Conservation (phyloP, 2,329 filamentous ascomycete genomes). For the Diplocarpon rosae region DNA sequence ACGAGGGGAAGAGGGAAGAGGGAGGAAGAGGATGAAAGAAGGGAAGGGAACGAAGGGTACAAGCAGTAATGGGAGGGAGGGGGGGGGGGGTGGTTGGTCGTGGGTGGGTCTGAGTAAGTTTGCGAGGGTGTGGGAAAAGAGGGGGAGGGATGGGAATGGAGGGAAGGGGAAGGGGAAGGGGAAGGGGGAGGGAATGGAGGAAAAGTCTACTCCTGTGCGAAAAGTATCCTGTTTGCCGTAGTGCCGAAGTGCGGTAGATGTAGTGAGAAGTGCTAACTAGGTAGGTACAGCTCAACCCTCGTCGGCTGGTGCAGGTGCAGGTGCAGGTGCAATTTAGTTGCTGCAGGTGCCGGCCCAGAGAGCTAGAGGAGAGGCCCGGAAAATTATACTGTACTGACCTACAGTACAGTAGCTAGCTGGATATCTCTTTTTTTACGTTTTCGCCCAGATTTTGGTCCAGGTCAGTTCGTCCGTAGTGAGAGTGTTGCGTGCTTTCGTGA, state of each 20-base stretch:
- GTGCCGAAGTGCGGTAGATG: no score
- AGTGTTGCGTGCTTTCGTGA: no score
- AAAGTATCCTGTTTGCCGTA: no score
- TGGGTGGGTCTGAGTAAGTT: slow-evolving; percentile 1
- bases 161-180: not conserved
- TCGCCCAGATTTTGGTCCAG: no score
- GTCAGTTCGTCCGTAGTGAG: no score
- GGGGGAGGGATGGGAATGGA: not conserved
- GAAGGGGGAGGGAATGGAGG: not conserved
- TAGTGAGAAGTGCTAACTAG: no score
- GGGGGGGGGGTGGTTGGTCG: not conserved
- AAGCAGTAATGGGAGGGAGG: not conserved
- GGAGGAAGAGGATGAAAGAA: not conserved
- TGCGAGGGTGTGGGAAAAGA: not conserved
- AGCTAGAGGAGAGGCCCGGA: not conserved
- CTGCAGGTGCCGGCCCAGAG: slow-evolving; percentile 6
- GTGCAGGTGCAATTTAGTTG: not conserved
- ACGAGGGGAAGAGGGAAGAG: slow-evolving; percentile 1
- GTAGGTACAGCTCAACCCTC: no score
- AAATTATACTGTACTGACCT: no score
- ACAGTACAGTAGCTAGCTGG: no score
- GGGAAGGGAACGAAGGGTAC: not conserved
- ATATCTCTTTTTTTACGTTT: no score
- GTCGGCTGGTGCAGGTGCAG: slow-evolving; percentile 2
- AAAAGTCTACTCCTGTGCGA: slow-evolving; percentile 1